These are phyloP conservation scores for Tylopilus microsporus DNA, from an alignment of 1,284 basidiomycete genomes.

Conservation along the genomic window DNA sequence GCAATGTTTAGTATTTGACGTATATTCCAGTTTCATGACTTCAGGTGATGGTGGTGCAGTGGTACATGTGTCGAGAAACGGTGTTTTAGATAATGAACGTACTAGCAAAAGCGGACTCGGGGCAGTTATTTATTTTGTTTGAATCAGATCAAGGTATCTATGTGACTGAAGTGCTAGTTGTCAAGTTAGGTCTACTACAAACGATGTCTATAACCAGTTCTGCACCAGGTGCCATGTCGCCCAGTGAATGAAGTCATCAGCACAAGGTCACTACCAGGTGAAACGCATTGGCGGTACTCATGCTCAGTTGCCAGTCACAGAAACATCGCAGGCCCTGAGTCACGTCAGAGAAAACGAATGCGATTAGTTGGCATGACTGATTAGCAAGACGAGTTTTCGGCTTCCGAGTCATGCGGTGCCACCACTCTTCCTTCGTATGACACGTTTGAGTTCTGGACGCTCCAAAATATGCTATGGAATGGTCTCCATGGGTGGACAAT, in stretches of 20 bases:
- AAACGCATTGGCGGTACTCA: background rate
- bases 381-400: background rate
- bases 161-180: background rate
- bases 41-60: background rate
- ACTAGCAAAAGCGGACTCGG: background rate
- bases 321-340: background rate
- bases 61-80: too few species aligned
- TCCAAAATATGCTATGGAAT: background rate
- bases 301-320: background rate
- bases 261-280: background rate
- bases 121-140: background rate
- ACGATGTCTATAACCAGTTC: too few species aligned
- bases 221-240: too few species aligned
- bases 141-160: background rate
- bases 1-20: background rate
- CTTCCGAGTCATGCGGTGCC: too few species aligned
- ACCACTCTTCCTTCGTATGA: background rate
- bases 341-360: background rate
- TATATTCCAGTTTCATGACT: background rate
- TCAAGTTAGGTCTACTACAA: too few species aligned
- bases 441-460: background rate
- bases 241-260: background rate
- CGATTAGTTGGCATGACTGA: background rate
- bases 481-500: background rate
- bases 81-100: too few species aligned